A percentile compares a stretch with the other conserved stretches of the same genome.
phyloP scores from a whole-genome alignment of 2,329 filamentous ascomycete species.

The Ophiostoma tasmaniense region DNA sequence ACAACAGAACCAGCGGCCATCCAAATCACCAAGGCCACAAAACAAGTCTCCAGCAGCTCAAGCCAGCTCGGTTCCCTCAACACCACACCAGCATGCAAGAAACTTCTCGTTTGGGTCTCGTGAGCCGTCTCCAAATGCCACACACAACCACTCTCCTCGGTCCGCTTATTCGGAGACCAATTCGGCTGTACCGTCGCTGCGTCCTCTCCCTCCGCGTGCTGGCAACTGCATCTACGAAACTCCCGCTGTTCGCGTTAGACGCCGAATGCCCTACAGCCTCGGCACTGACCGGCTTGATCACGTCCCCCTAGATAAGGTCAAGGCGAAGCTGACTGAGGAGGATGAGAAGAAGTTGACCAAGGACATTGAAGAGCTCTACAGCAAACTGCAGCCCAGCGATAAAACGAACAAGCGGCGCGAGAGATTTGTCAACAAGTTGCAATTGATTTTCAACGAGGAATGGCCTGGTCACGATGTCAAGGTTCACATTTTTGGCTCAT shows the following conservation, averaged over 20 bases:
- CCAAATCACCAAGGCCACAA: slow-evolving; percentile 24
- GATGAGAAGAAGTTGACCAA: slow-evolving; percentile 68
- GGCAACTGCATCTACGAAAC: slow-evolving; percentile 82
- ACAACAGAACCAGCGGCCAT: slow-evolving; percentile 24
- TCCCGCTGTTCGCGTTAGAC: slow-evolving; percentile 66
- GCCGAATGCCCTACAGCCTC: slow-evolving; percentile 85
- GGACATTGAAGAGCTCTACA: slow-evolving; percentile 80
- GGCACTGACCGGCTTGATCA: slow-evolving; percentile 71
- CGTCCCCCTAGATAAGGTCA: slow-evolving; percentile 61
- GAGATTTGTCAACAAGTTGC: slow-evolving; percentile 76
- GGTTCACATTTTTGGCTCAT: slow-evolving; percentile 95
- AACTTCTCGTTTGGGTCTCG: slow-evolving; percentile 72
- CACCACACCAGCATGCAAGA: slow-evolving; percentile 79
- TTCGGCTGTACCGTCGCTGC: slow-evolving; percentile 59
- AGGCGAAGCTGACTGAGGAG: slow-evolving; percentile 60
- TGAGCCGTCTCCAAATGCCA: slow-evolving; percentile 69
- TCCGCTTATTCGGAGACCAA: slow-evolving; percentile 88
- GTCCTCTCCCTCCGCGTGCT: slow-evolving; percentile 50
- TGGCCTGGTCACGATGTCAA: slow-evolving; percentile 88
- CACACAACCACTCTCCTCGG: slow-evolving; percentile 73
- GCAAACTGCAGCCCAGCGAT: slow-evolving; percentile 70
- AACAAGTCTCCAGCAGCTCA: slow-evolving; percentile 36
- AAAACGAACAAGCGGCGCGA: slow-evolving; percentile 69
- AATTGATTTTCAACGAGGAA: slow-evolving; percentile 77
- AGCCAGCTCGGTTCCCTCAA: slow-evolving; percentile 87